Conservation (phyloP, 192 early-diverging fungal species). For the Haplosporangium gracile region DNA sequence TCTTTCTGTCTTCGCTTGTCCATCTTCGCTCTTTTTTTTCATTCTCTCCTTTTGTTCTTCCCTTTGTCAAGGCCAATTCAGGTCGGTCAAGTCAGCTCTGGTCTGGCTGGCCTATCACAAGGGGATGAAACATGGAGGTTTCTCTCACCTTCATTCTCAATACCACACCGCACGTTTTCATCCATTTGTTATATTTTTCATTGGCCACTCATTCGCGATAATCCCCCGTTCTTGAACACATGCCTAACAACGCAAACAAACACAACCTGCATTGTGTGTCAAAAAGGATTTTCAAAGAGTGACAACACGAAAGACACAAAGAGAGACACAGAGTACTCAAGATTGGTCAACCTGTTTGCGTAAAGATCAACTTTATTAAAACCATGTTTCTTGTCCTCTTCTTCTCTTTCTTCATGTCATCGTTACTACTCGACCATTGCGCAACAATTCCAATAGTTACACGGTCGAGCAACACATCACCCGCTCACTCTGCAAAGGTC, state of each 20-base stretch:
- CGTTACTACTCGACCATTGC: slow-evolving; percentile 7
- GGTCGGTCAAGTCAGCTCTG: not conserved
- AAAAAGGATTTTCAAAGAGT: not conserved
- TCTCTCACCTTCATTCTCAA: not conserved
- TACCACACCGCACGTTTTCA: not conserved
- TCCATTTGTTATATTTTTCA: not conserved
- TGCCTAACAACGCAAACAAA: not conserved
- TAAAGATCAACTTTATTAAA: slow-evolving; percentile 27
- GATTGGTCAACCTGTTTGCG: not conserved
- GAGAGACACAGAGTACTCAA: not conserved
- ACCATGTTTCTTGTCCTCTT: slow-evolving; percentile 26
- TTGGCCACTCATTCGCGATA: not conserved
- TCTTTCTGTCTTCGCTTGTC: not conserved
- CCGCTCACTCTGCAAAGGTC: slow-evolving; percentile 42
- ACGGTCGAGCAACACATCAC: slow-evolving; percentile 49
- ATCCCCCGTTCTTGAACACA: not conserved
- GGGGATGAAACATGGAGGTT: not conserved
- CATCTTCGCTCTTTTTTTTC: not conserved
- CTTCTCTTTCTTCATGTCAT: slow-evolving; percentile 1
- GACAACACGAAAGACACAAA: not conserved
- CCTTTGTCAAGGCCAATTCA: not conserved
- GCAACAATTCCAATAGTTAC: slow-evolving; percentile 28
- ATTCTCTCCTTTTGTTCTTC: slow-evolving; percentile 11
- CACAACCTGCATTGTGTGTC: not conserved
- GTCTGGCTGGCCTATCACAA: not conserved